These are phyloP conservation scores for Calocybe gambosa DNA, from an alignment of 1,284 basidiomycete genomes.

Conservation along the genomic window DNA sequence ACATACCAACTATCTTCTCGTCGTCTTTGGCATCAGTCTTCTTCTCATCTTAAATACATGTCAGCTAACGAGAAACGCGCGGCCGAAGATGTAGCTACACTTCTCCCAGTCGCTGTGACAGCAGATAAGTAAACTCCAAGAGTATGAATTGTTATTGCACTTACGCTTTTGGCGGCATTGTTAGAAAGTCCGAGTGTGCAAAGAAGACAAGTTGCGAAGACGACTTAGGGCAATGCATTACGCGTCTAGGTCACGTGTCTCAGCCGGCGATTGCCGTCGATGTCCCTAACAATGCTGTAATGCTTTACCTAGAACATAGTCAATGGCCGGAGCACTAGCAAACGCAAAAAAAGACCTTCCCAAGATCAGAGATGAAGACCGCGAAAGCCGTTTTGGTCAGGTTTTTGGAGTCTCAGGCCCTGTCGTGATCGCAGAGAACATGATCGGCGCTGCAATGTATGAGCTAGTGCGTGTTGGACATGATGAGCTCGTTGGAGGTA, in stretches of 20 bases:
- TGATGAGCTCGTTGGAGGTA: constrained; percentile 94
- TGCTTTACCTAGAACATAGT: background rate
- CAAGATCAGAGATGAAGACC: constrained; percentile 86
- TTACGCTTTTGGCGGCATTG: constrained; percentile 78
- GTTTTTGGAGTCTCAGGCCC: constrained; percentile 95
- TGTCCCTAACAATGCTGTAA: background rate
- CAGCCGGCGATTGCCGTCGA: constrained; percentile 24
- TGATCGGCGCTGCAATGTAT: constrained; percentile 96
- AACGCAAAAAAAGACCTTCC: constrained; percentile 84
- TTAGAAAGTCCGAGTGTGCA: constrained; percentile 11
- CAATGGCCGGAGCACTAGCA: constrained; percentile 87
- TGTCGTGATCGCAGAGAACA: constrained; percentile 95
- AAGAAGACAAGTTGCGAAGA: constrained; percentile 3
- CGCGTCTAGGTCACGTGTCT: constrained; percentile 32
- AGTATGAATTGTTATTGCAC: constrained; percentile 20
- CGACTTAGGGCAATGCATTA: constrained; percentile 17
- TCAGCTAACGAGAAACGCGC: constrained; percentile 12
- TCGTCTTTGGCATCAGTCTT: constrained; percentile 78
- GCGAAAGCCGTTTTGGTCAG: constrained; percentile 83
- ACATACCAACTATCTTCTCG: constrained; percentile 87
- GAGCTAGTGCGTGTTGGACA: constrained; percentile 95
- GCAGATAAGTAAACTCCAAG: constrained; percentile 7
- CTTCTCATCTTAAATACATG: constrained; percentile 61
- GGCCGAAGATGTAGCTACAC: constrained; percentile 49
- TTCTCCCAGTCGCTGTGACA: constrained; percentile 89